These are phyloP conservation scores for Tuber brumale DNA, from an alignment of 495 filamentous ascomycete species.

Conservation along the genomic window DNA sequence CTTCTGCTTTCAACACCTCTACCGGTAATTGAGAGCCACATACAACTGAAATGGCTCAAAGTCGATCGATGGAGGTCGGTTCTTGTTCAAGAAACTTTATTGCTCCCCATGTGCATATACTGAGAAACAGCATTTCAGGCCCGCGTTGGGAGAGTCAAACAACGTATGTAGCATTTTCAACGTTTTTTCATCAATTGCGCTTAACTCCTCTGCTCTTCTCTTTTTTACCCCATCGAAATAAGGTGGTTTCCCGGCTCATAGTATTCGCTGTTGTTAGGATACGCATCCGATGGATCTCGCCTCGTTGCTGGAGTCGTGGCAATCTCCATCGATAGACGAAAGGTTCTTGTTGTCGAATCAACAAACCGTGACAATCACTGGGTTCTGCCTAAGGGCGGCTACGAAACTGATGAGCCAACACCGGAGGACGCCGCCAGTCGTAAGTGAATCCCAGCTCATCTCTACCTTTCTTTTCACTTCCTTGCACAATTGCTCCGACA, in stretches of 20 bases:
- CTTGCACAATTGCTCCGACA: background rate
- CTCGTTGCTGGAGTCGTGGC: conserved; percentile 94
- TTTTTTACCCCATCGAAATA: conserved; percentile 4
- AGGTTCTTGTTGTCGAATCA: conserved; percentile 89
- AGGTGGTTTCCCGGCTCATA: conserved; percentile 19
- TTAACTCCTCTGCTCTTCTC: background rate
- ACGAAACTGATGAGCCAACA: conserved; percentile 83
- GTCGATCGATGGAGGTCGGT: conserved; percentile 54
- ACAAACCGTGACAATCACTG: conserved; percentile 73
- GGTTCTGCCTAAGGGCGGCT: conserved; percentile 96
- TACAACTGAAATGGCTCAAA: conserved; percentile 52
- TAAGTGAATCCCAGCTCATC: conserved; percentile 16
- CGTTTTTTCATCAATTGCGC: conserved; percentile 16
- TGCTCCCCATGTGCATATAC: conserved; percentile 37
- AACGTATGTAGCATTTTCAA: conserved; percentile 57
- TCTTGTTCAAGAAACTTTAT: conserved; percentile 34
- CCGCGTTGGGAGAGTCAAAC: conserved; percentile 66
- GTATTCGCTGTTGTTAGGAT: conserved; percentile 55
- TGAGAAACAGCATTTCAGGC: conserved; percentile 49
- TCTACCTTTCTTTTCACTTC: conserved; percentile 6
- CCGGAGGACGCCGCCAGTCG: conserved; percentile 56
- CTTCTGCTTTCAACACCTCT: conserved; percentile 8
- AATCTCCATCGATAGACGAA: conserved; percentile 62
- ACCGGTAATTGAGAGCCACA: conserved; percentile 18
- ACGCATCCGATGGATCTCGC: conserved; percentile 83